Evolutionary conservation across 768 basidiomycete species (phyloP), one percentile per base, ranked within the genome.

Genomic region (Serendipita sp.): DNA sequence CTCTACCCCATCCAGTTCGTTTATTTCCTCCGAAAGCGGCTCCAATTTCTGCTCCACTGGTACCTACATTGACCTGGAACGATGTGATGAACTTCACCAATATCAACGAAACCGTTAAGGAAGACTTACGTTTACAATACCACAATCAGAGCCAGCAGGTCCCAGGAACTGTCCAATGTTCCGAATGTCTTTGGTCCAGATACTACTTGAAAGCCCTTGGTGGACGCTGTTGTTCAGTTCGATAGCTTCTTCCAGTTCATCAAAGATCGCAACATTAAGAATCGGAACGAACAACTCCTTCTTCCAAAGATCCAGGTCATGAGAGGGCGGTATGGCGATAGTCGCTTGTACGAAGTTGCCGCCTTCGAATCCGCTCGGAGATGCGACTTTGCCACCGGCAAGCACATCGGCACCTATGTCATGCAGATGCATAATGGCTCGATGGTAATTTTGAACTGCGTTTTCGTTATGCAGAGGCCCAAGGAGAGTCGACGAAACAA

Each of bases 21-120:
- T 93, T 93, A 78, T 94, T 93, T 62, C 90, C 95, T 64, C 94
- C 94, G 71, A 97, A 97, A 0, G 88, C 89, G 48, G 90, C 91
- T 42, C 84, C 84, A 48, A 86, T 86, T 71, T 86, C 85, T 5
- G 85, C 85, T 2, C 85, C 85, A 62, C 79, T 82, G 0, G 83
- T 84, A 14, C 80, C 81, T 20, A 81, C 82, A 67, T 86, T 88
- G 68, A 86, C 78, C 79, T 84, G 65, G 42, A 70, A 66, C 61
- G 68, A 58, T n/a, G 61, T 38, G 61, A 56, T 61, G 62, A 63
- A 60, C 14, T 56, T 56, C 45, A 64, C 63, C 60, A 56, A 44
- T 61, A n/a, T n/a, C n/a, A n/a, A n/a, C n/a, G n/a, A n/a, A 26
- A 61, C 60, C 38, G 4, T 9, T 58, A 5, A 2, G n/a, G 9